Base-by-base conservation (phyloP, 2,329 filamentous ascomycete species). In the Cercospora beticola region DNA sequence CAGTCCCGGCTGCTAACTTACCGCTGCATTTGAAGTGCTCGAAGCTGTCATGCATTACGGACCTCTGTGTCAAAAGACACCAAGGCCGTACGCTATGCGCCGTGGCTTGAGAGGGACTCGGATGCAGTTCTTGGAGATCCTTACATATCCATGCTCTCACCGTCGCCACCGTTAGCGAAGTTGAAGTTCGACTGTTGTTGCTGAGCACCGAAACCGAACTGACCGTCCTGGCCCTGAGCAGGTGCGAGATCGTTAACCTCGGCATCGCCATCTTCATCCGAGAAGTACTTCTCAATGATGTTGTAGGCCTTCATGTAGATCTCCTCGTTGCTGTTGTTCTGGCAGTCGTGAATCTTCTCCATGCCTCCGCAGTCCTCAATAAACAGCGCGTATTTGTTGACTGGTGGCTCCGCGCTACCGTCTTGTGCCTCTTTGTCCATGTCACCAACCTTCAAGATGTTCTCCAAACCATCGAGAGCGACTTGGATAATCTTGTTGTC, bases 221-320 rank as follows among this genome's bases (percentile, higher is more conserved):
- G 89, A 68, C 90, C 90, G 76, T 90, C 88, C 78, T 93, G 90
- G 72, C 86, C 88, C 74, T 88, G 86, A 76, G 88, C 86, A 70
- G 92, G 88, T 70, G 87, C 90, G 81, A 93, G 87, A 77, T 96
- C 92, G 71, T 93, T 92, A 74, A 93, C 93, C 76, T 94, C 93
- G 58, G 83, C 88, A 71, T 87, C 87, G 79, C 97, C 95, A 66
- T 98, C 95, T 75, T 99, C 95, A 78, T 99, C 95, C 0, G 94
- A 97, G 85, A 99, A 99, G 88, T 99, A 99, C 86, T 97, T 97
- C 87, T 99, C 95, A 75, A 99, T 99, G 83, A 99, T 99, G 87
- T 97, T 98, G 87, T 98, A 99, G 0, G 95, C 95, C 89, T 99
- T 99, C 94, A 99, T 98, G 87, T 99, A 99, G 76, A 99, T 99